phyloP scores from a whole-genome alignment of 1,139 yeast species.

The Kurtzmaniella quercitrusa region DNA sequence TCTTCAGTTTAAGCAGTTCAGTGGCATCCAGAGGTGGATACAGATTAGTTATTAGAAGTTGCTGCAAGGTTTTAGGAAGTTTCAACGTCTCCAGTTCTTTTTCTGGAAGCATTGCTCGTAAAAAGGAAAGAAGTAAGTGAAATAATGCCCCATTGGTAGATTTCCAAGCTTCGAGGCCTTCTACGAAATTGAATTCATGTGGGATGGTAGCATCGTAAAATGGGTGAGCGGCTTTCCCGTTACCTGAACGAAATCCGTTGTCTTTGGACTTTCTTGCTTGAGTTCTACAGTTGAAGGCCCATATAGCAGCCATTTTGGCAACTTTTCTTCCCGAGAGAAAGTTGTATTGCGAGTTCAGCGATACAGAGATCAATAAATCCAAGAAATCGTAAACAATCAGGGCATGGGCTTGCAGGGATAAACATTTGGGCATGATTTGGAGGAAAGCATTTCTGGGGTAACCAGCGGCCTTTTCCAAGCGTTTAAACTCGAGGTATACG shows the following conservation, averaged over 20 bases:
- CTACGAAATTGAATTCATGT: slow-evolving; percentile 47
- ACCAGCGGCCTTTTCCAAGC: slow-evolving; percentile 59
- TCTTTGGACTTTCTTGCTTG: not conserved
- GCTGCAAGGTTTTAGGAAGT: slow-evolving; percentile 61
- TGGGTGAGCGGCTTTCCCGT: slow-evolving; percentile 17
- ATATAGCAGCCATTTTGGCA: slow-evolving; percentile 76
- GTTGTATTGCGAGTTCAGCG: slow-evolving; percentile 78
- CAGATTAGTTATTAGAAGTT: slow-evolving; percentile 55
- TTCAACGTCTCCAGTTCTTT: slow-evolving; percentile 52
- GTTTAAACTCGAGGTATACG: slow-evolving; percentile 65
- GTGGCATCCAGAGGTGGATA: slow-evolving; percentile 55
- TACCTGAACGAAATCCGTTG: slow-evolving; percentile 5
- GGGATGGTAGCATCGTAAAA: slow-evolving; percentile 40
- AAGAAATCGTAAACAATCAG: slow-evolving; percentile 84
- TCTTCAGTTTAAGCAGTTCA: slow-evolving; percentile 33
- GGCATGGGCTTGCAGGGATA: slow-evolving; percentile 82
- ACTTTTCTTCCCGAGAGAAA: slow-evolving; percentile 77
- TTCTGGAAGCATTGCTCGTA: slow-evolving; percentile 75
- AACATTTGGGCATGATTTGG: slow-evolving; percentile 77
- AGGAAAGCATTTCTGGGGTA: slow-evolving; percentile 72
- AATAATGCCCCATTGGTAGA: slow-evolving; percentile 83
- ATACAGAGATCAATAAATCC: slow-evolving; percentile 72
- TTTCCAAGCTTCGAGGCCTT: slow-evolving; percentile 76
- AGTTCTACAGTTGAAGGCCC: slow-evolving; percentile 64
- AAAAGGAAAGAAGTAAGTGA: slow-evolving; percentile 71